A percentile compares a stretch with the other conserved stretches of the same genome.
phyloP scores from a whole-genome alignment of 345 rosid species.

The Eucalyptus leucophloia region DNA sequence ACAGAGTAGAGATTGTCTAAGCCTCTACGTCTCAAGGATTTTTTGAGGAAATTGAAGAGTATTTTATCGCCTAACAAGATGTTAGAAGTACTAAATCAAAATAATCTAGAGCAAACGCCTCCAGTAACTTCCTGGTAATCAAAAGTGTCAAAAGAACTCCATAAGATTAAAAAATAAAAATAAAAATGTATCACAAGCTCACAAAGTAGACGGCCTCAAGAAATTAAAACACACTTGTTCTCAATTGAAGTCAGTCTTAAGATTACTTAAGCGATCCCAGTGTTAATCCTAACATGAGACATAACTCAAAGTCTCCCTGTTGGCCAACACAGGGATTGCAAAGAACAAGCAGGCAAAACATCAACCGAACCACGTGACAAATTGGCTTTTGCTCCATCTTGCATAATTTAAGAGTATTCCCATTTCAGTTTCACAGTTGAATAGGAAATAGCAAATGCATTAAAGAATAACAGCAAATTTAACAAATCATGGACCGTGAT shows the following conservation, averaged over 20 bases:
- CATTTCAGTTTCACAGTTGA: not conserved
- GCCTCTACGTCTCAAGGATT: not conserved
- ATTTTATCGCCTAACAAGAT: not conserved
- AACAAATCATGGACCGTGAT: not conserved
- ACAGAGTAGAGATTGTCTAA: not conserved
- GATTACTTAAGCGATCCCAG: not conserved
- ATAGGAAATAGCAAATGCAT: not conserved
- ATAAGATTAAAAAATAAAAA: not conserved
- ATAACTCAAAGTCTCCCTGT: not conserved
- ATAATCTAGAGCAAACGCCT: not conserved
- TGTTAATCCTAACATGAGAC: not conserved
- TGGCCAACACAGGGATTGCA: not conserved
- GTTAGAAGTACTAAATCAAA: not conserved
- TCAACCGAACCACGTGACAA: not conserved
- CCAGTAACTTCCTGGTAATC: not conserved
- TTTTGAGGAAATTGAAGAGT: not conserved
- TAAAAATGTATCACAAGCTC: not conserved
- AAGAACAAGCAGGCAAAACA: not conserved
- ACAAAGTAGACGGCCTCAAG: not conserved
- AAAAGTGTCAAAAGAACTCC: not conserved
- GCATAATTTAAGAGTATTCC: not conserved
- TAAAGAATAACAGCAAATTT: not conserved
- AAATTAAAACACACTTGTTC: not conserved
- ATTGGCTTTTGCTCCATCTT: not conserved
- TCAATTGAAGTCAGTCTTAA: not conserved